Conservation (phyloP, 257 asterid genomes). For the Perilla frutescens region DNA sequence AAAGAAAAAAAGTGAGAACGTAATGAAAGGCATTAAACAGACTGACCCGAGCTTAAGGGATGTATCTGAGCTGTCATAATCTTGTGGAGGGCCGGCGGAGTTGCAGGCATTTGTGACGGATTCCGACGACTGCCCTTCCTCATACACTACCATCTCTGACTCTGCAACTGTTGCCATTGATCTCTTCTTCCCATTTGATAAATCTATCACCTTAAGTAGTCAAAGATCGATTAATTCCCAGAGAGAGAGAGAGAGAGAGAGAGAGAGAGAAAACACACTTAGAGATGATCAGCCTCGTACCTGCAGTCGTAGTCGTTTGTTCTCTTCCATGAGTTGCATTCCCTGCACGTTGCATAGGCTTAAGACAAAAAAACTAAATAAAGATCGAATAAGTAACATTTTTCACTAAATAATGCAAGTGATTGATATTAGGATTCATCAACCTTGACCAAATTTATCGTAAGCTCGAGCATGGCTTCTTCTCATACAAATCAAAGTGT, state of each 20-base stretch:
- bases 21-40: background rate
- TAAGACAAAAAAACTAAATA: background rate
- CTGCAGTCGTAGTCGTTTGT: constrained; percentile 60
- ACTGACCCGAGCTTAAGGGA: constrained; percentile 86
- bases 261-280: no score
- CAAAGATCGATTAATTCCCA: no score
- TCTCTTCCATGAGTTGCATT: constrained; percentile 72
- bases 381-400: background rate
- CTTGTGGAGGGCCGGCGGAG: constrained; percentile 67
- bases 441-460: background rate
- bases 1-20: no score
- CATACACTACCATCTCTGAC: constrained; percentile 48
- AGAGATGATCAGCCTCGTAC: constrained; percentile 29
- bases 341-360: constrained; percentile 51
- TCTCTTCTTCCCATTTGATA: constrained; percentile 43
- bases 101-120: constrained; percentile 53
- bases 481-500: no score
- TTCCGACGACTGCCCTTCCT: constrained; percentile 87
- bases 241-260: no score
- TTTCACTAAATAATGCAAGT: no score
- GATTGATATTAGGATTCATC: no score
- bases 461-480: no score
- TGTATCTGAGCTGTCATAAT: constrained; percentile 74
- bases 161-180: constrained; percentile 37
- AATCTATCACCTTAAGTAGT: constrained; percentile 52